These are phyloP conservation scores for Lactarius indigo DNA, from an alignment of 768 basidiomycete species.

Conservation along the genomic window DNA sequence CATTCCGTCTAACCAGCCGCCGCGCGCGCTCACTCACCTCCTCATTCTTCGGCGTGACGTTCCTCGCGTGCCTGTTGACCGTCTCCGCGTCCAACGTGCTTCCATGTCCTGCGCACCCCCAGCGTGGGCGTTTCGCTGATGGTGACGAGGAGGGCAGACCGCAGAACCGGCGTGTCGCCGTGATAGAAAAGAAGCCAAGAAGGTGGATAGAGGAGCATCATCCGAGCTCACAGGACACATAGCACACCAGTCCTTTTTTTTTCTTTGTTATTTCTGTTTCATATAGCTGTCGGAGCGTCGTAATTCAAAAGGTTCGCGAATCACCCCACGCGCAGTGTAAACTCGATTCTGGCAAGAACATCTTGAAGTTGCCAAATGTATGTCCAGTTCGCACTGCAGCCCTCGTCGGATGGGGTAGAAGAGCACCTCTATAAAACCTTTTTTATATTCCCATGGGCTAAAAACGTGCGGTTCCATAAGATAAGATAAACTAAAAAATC, in stretches of 20 bases:
- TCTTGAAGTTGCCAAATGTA: not conserved
- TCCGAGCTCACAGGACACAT: constrained; percentile 20
- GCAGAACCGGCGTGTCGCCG: constrained; percentile 29
- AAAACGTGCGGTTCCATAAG: not conserved
- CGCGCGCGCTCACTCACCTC: constrained; percentile 72
- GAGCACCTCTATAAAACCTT: not conserved
- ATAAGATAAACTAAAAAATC: not conserved
- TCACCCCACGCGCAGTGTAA: not conserved
- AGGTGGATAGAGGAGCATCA: constrained; percentile 80
- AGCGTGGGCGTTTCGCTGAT: constrained; percentile 59
- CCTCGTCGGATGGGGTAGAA: not conserved
- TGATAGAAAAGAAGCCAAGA: constrained; percentile 60
- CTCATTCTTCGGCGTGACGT: constrained; percentile 76
- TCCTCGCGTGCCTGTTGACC: constrained; percentile 72
- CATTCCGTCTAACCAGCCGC: constrained; percentile 48
- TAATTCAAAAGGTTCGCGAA: not conserved
- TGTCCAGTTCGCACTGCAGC: not conserved
- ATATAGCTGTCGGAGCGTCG: not conserved
- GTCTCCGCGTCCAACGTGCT: constrained; percentile 77
- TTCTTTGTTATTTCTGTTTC: too few species aligned
- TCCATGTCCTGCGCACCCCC: constrained; percentile 72
- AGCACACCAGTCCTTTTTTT: not conserved
- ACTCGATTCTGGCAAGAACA: not conserved
- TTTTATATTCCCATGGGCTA: not conserved
- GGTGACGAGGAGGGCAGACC: constrained; percentile 33